Base-by-base conservation (phyloP, 371 early-diverging fungal species). In the Blakeslea trispora region DNA sequence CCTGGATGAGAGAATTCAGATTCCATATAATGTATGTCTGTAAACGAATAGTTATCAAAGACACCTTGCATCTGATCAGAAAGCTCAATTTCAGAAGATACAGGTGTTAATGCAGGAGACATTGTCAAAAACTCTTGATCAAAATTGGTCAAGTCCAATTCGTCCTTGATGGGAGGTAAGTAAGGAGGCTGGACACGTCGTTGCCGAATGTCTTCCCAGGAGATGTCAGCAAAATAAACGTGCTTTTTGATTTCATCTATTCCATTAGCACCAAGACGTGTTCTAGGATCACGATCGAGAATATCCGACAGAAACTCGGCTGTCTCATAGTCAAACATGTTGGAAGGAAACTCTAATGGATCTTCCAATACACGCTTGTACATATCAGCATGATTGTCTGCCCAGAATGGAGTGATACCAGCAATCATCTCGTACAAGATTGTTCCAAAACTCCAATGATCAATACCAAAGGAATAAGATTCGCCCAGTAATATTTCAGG, bases 401-500 rank as follows among this genome's bases (percentile, higher is more conserved):
- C 84, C 78, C 88, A 90, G 66, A 90, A 92, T 1, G 93, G 93
- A 0, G 91, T 89, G 53, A 80, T 77, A 1, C 92, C 92, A 17
- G 79, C 79, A 35, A 90, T 31, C 79, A 91, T 87, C 63, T 90
- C 96, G 64, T 91, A 99, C 42, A 97, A 79, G 21, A 98, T 79
- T 1, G 95, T 91, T 0, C 99, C 99, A 7, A 97, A 78, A 40
- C 95, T 88, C 99, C 99, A 99, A 83, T 95, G 90, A 73, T 99
- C 99, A 8, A 94, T 93, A 13, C 83, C 84, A 61, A 86, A 91
- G 7, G 92, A 91, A 60, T 97, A 97, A 24, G 84, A 80, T 10
- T 83, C 78, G 0, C 88, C 90, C 40, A 75, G 62, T 10, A 99
- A 76, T 22, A 97, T 89, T 65, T 98, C 99, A 1, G 98, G 98